phyloP scores from a whole-genome alignment of 441 rosid genomes.

The Erodium moschatum region DNA sequence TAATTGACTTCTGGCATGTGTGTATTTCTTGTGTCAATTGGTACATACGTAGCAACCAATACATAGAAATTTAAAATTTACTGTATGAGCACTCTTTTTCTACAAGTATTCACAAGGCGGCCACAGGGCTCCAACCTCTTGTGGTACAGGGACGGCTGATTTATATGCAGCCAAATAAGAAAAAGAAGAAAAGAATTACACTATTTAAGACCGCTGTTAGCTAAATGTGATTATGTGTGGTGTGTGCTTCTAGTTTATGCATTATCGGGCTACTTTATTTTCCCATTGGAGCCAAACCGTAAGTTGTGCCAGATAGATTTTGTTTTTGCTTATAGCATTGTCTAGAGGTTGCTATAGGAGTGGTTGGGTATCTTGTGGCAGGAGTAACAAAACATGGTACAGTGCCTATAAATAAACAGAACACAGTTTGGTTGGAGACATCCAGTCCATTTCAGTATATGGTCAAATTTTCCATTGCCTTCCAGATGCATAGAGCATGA shows the following conservation, averaged over 20 bases:
- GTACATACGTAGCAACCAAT: not conserved
- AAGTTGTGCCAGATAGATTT: not conserved
- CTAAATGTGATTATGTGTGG: not conserved
- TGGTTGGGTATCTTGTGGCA: not conserved
- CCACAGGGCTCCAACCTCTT: not conserved
- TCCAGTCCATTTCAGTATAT: no score
- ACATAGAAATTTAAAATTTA: no score
- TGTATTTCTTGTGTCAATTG: not conserved
- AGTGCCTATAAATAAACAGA: not conserved
- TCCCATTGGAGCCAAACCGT: no score
- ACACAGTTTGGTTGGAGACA: not conserved
- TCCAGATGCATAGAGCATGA: not conserved
- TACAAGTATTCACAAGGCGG: not conserved
- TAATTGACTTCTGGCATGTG: not conserved
- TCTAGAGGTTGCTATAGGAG: constrained; percentile 1
- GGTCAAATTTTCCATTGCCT: no score
- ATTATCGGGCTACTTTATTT: not conserved
- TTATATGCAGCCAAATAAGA: not conserved
- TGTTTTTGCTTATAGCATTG: not conserved
- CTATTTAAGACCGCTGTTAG: not conserved
- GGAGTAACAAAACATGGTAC: not conserved
- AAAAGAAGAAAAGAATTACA: not conserved
- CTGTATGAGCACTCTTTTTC: no score
- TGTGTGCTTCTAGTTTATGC: not conserved
- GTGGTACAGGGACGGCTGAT: not conserved